Base-by-base conservation (phyloP, 1,139 yeast genomes). In the Pichia sp. region DNA sequence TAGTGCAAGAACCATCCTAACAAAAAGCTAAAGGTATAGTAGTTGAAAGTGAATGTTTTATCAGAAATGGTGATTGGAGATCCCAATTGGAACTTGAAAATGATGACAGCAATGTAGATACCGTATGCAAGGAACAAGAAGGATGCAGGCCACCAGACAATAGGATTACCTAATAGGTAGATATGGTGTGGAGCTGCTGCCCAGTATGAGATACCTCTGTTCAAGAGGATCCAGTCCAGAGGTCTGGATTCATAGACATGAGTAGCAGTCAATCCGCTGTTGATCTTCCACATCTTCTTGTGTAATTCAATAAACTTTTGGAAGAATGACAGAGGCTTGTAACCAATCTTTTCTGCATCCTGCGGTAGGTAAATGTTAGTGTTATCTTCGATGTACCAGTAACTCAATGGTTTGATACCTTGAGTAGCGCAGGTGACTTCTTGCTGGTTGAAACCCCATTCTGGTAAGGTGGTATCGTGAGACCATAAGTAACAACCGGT, bases 151-250 rank as follows among this genome's bases (percentile, higher is more conserved):
- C 94, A 88, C 96, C 97, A 93, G 30, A 80, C 67, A 34, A 84
- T 74, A 16, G 91, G 88, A 57, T 93, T 93, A 57, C 99, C 99
- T 32, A 91, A 57, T 46, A 93, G 69, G 59, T 91, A 93, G 30
- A 91, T 76, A 58, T 84, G 94, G 48, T 71, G 74, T 56, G 81
- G 69, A 43, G 83, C 77, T 18, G 26, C 35, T 33, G 46, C 48
- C 97, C 97, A 91, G 66, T 91, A 93, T 63, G 86, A 86, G 61
- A 93, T 91, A 58, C 98, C 98, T 61, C 97, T 80, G 44, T 70
- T 62, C 55, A 93, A 69, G 27, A 82, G 61, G 41, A 96, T 95
- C 99, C 99, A 93, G 27, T 86, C 72, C 40, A 66, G 67, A 37
- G 99, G 98, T 38, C 75, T 65, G 11, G 96, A 85, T 63, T 88